phyloP scores from a whole-genome alignment of 495 filamentous ascomycete genomes.

The Penicillium soppii region DNA sequence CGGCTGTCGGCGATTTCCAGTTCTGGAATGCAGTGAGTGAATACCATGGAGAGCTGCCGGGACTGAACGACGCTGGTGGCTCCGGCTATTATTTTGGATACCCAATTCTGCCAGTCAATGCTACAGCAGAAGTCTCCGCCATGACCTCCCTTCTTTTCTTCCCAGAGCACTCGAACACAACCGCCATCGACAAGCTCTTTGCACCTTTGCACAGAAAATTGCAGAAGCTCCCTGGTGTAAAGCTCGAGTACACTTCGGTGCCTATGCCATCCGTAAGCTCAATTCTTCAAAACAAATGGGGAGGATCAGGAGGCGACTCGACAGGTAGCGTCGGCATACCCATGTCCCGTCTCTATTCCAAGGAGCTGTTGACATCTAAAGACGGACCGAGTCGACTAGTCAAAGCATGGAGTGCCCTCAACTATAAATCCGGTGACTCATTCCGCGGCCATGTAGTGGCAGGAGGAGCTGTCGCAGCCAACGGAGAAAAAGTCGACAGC shows the following conservation, averaged over 20 bases:
- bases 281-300: constrained; percentile 14
- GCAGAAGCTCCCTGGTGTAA: constrained; percentile 12
- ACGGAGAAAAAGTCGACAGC: constrained; percentile 25
- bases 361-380: constrained; percentile 13
- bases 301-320: constrained; percentile 17
- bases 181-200: constrained; percentile 15
- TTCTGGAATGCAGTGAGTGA: constrained; percentile 36
- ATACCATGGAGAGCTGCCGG: constrained; percentile 30
- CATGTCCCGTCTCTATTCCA: constrained; percentile 32
- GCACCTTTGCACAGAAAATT: constrained; percentile 18
- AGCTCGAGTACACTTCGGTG: constrained; percentile 6
- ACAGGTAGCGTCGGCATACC: background rate
- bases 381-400: constrained; percentile 1
- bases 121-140: constrained; percentile 12
- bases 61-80: constrained; percentile 34
- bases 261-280: constrained; percentile 20
- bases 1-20: constrained; percentile 6
- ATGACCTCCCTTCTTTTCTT: constrained; percentile 21
- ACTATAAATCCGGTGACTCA: constrained; percentile 4
- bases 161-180: constrained; percentile 21
- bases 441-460: constrained; percentile 30
- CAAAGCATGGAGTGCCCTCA: constrained; percentile 19
- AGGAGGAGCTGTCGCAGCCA: constrained; percentile 30
- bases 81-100: constrained; percentile 38
- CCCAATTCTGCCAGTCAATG: constrained; percentile 19